phyloP scores from a whole-genome alignment of 805 yeast species.

The Myxozyma monticola region DNA sequence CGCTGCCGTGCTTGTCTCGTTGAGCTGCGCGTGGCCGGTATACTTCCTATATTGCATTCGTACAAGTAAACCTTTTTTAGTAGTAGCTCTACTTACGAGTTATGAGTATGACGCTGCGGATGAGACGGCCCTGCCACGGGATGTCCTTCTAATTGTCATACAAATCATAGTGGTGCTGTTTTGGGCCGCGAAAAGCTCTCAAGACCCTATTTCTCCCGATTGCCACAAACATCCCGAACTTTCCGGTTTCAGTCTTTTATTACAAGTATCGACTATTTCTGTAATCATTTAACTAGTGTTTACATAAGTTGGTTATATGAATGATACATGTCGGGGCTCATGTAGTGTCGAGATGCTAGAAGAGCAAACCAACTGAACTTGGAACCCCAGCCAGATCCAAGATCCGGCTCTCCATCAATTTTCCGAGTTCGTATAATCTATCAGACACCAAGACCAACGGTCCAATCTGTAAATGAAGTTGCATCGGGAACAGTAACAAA shows the following conservation, averaged over 20 bases:
- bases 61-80: background rate
- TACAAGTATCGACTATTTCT: too few species aligned
- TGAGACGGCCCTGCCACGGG: too few species aligned
- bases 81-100: background rate
- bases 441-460: slow-evolving; percentile 3
- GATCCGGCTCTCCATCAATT: slow-evolving; percentile 2
- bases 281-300: too few species aligned
- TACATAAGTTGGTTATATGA: too few species aligned
- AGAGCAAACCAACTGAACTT: slow-evolving; percentile 21
- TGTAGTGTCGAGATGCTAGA: slow-evolving; percentile 12
- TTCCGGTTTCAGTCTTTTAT: too few species aligned
- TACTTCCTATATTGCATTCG: slow-evolving; percentile 23
- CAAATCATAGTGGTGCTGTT: too few species aligned
- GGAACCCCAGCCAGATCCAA: slow-evolving; percentile 10
- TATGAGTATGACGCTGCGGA: too few species aligned
- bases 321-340: slow-evolving; percentile 6
- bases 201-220: too few species aligned
- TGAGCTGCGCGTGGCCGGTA: slow-evolving; percentile 29
- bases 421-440: slow-evolving; percentile 28
- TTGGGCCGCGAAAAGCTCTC: too few species aligned
- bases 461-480: slow-evolving; percentile 24
- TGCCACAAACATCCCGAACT: too few species aligned
- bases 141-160: too few species aligned
- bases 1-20: too few species aligned
- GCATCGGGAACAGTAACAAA: slow-evolving; percentile 4